Conservation (phyloP, 768 basidiomycete genomes). For the Tylopilus cervinicoccineus region DNA sequence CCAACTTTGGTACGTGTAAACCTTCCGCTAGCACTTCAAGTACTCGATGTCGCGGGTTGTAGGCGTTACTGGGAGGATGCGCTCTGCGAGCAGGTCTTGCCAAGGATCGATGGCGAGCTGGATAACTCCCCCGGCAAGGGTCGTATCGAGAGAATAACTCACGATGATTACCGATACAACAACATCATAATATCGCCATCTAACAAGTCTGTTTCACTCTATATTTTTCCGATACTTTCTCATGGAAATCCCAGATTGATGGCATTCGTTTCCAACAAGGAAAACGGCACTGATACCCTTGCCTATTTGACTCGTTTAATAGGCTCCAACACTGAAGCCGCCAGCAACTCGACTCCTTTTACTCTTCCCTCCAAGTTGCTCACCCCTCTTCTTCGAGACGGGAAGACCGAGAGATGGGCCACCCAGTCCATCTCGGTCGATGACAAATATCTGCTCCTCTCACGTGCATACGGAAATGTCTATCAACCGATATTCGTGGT, state of each 20-base stretch:
- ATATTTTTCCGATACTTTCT: neutral
- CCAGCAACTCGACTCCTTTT: conserved; percentile 26
- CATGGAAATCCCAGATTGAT: conserved; percentile 28
- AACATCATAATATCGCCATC: conserved; percentile 31
- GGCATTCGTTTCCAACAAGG: conserved; percentile 40
- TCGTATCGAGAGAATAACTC: conserved; percentile 40
- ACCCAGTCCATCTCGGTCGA: conserved; percentile 35
- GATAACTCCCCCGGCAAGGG: conserved; percentile 37
- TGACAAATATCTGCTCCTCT: conserved; percentile 35
- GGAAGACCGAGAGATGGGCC: conserved; percentile 32
- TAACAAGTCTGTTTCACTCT: conserved; percentile 28
- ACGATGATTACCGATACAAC: conserved; percentile 34
- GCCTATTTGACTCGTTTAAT: conserved; percentile 32
- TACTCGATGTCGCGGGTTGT: neutral
- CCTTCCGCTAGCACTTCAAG: neutral
- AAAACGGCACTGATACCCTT: conserved; percentile 36
- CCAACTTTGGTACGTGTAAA: conserved; percentile 35
- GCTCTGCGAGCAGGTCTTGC: conserved; percentile 23
- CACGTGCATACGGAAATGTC: conserved; percentile 25
- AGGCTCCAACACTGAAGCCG: conserved; percentile 31
- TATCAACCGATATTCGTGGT: conserved; percentile 32
- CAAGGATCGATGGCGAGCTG: conserved; percentile 35
- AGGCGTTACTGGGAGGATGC: conserved; percentile 44
- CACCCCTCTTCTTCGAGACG: conserved; percentile 29
- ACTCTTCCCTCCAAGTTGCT: conserved; percentile 32